Evolutionary conservation across 768 basidiomycete species (phyloP), one percentile per base, ranked within the genome.

Genomic region (Basidioascus undulatus): DNA sequence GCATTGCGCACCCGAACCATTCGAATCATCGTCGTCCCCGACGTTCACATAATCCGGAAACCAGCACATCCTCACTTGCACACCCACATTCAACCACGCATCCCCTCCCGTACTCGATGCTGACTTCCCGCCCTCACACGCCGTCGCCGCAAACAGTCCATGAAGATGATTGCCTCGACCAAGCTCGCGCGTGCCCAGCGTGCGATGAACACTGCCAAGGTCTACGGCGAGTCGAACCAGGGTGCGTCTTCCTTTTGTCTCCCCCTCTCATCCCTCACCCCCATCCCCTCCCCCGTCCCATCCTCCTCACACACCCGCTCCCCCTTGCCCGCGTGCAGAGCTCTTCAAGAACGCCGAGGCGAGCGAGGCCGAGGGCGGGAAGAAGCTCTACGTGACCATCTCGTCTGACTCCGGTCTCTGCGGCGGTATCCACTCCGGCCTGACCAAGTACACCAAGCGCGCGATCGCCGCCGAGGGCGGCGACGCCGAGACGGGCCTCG

Each of bases 91-190:
- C 11, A 19, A 19, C 39, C 44, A 1, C 39, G 6, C 27, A 8
- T 27, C 40, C 10, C 15, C 23, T 26, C 21, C 1, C 21, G 15
- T 12, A 20, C 25, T 25, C 26, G 28, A n/a, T 25, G n/a, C n/a
- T n/a, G n/a, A 38, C 28, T 39, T 41, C 18, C 25, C 19, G 25
- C 18, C 23, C 16, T 34, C 44, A 42, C 31, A 32, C 32, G 20
- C 40, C 13, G 26, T 5, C 12, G 31, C 11, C 15, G 35, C 13
- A 28, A 55, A 12, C 54, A 86, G 79, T 83, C 84, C 37, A 89
- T 92, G 83, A 89, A 92, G 70, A 87, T 98, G 72, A 89, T 94
- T 68, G 89, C 87, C 43, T 94, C 89, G 38, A 89, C 87, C 39
- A 86, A 87, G 61, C 75, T 98, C 27, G 71, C 75, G 53, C 86